A percentile compares a stretch with the other conserved stretches of the same genome.
phyloP scores from a whole-genome alignment of 495 filamentous ascomycete species.

The Talaromyces trachyspermus region DNA sequence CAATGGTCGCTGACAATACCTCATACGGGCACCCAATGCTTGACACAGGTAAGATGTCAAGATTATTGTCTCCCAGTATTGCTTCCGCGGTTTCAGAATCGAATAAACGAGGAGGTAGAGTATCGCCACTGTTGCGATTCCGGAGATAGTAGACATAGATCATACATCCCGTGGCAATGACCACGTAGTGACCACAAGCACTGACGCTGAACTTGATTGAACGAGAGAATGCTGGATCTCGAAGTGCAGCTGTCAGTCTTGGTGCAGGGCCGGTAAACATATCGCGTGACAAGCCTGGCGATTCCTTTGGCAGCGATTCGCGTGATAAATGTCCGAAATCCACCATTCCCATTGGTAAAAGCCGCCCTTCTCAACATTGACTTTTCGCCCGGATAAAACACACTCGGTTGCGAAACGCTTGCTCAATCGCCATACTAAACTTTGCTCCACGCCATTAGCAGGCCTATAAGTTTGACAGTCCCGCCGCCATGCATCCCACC shows the following conservation, averaged over 20 bases:
- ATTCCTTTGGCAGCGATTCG: conserved; percentile 9
- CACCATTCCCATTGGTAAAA: conserved; percentile 22
- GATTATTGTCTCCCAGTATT: conserved; percentile 9
- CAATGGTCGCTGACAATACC: conserved; percentile 57
- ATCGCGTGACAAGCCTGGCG: conserved; percentile 6
- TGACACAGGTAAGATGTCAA: conserved; percentile 37
- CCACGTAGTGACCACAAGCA: conserved; percentile 51
- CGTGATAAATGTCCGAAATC: conserved; percentile 27
- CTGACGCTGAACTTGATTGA: conserved; percentile 45
- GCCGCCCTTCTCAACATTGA: conserved; percentile 30
- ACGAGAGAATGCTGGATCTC: neutral
- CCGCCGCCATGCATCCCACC: conserved; percentile 41
- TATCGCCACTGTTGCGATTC: conserved; percentile 15
- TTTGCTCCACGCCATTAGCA: conserved; percentile 20
- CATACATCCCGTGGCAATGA: conserved; percentile 49
- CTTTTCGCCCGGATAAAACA: conserved; percentile 42
- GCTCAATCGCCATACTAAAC: conserved; percentile 50
- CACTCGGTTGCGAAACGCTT: conserved; percentile 56
- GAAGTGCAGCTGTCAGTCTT: conserved; percentile 3
- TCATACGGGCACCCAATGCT: conserved; percentile 52
- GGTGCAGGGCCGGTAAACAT: conserved; percentile 11
- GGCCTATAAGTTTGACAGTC: conserved; percentile 23
- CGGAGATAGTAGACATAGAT: conserved; percentile 55
- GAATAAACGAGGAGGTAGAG: conserved; percentile 8
- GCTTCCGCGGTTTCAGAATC: neutral